Conservation (phyloP, 2,329 filamentous ascomycete genomes). For the Fusarium sp. region DNA sequence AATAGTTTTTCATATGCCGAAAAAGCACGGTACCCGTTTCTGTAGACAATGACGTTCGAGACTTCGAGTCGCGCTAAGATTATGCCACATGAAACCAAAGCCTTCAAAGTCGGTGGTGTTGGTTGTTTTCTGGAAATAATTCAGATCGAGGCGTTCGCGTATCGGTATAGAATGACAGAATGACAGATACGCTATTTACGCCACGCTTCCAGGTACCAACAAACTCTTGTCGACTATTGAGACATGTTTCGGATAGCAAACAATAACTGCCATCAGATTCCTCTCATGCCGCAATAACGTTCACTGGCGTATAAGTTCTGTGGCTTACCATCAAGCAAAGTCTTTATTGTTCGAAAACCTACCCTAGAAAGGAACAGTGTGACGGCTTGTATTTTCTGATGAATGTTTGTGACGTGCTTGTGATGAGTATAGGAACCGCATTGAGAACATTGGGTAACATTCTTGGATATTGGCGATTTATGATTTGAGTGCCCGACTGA, state of each 20-base stretch:
- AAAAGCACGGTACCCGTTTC: not conserved
- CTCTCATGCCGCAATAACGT: not conserved
- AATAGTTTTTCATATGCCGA: not conserved
- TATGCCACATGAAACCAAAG: not conserved
- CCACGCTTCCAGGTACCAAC: not conserved
- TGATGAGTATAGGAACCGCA: not conserved
- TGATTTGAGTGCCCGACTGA: not conserved
- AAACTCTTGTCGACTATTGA: not conserved
- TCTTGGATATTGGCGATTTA: not conserved
- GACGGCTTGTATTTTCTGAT: not conserved
- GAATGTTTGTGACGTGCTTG: not conserved
- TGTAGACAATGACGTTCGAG: not conserved
- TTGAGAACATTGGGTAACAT: not conserved
- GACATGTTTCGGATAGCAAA: not conserved
- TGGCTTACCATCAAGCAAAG: not conserved
- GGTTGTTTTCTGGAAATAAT: not conserved
- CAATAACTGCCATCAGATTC: not conserved
- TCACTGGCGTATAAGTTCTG: not conserved
- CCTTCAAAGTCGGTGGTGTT: not conserved
- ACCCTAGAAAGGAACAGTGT: not conserved
- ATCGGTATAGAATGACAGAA: not conserved
- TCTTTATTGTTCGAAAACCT: not conserved
- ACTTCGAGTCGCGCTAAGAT: not conserved
- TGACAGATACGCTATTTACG: not conserved
- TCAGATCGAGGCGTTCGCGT: not conserved